Base-by-base conservation (phyloP, 495 filamentous ascomycete species). In the Acidomyces sp. region DNA sequence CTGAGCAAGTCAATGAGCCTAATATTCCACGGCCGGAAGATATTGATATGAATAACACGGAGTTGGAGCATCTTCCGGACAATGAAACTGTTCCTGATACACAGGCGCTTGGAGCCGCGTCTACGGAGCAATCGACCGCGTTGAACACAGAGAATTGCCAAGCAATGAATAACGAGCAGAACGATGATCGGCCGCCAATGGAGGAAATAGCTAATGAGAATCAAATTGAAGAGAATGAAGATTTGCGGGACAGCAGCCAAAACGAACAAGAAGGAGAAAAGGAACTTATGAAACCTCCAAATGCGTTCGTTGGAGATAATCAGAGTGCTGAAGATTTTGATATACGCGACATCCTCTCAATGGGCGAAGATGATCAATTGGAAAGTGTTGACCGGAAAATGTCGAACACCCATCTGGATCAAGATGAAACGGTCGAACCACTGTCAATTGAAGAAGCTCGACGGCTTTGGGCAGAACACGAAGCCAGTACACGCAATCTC, bases 51-150 rank as follows among this genome's bases (percentile, higher is more conserved):
- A 65, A 71, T 25, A 67, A 75, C 58, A 69, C 71, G 11, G 84
- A 92, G 49, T 93, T 93, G 55, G 84, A 95, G 53, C 88, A 99
- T 58, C 67, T 99, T 7, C 78, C 75, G 44, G 76, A 93, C 48
- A 80, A 93, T 38, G 71, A 86, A 30, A 72, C 79, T 29, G 64
- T 75, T 33, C 74, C 78, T 10, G 87, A 95, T 57, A 74, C 83
- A 0, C 92, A 99, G 59, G 92, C 90, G 35, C 66, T 99, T 31
- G 92, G 92, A 16, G 74, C 82, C 41, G 85, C 90, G 2, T 82
- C 71, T 2, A 77, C 93, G 48, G 87, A 96, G 13, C 83, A 96
- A 60, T 77, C 79, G 10, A 69, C 73, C 43, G 74, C 80, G 3
- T 65, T 96, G 40, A 83, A 95, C 45, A 77, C 92, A 45, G 77